Percentiles rank a stretch among this genome's conserved stretches.
Evolutionary conservation across 176 grass and related monocot species (phyloP).

Genomic region (Bromus sterilis): DNA sequence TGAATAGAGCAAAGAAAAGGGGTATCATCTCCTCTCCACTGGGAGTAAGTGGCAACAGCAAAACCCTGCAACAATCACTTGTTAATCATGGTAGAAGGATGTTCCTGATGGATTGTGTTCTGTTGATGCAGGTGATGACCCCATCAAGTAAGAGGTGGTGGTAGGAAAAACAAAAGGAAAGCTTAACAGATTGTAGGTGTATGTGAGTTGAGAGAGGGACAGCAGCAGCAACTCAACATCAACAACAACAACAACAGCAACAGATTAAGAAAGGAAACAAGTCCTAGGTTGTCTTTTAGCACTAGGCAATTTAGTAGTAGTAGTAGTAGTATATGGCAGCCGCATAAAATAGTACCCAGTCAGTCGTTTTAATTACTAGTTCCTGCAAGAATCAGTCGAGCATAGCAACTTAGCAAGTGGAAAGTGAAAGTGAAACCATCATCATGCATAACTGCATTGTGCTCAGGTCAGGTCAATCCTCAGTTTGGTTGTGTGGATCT

Average conservation of each 20-base stretch:
- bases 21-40: conserved; percentile 12
- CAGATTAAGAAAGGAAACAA: conserved; percentile 24
- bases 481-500: neutral
- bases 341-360: neutral
- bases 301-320: conserved; percentile 19
- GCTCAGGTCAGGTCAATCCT: neutral
- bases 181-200: conserved; percentile 17
- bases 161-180: conserved; percentile 16
- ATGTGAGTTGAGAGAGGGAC: conserved; percentile 27
- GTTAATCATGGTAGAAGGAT: neutral
- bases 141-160: conserved; percentile 38
- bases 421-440: neutral
- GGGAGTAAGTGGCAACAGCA: conserved; percentile 37
- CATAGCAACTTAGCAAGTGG: neutral
- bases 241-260: conserved; percentile 13
- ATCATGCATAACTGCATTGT: neutral
- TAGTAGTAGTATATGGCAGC: conserved; percentile 1
- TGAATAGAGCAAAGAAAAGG: conserved; percentile 39
- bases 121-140: conserved; percentile 28
- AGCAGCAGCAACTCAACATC: neutral
- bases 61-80: neutral
- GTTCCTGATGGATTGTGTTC: conserved; percentile 10
- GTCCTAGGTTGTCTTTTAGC: conserved; percentile 37
- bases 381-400: neutral
- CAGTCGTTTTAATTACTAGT: conserved; percentile 8